A percentile compares a stretch with the other conserved stretches of the same genome.
Conservation (phyloP, 345 rosid genomes). For the Lenwebbia sp. region DNA sequence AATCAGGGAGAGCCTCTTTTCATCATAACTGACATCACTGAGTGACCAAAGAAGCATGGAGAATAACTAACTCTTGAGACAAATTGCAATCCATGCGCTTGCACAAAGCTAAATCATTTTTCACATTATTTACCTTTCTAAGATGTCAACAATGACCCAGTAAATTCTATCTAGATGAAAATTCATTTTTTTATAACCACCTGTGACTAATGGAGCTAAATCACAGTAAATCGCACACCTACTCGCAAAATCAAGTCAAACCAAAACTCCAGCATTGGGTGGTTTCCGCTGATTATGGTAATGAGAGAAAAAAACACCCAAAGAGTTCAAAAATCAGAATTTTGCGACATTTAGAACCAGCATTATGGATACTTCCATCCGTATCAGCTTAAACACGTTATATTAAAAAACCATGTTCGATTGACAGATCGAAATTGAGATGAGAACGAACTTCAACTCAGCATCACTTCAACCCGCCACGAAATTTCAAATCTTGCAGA, state of each 20-base stretch:
- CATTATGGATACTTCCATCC: neutral
- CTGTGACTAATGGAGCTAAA: neutral
- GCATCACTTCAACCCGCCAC: neutral
- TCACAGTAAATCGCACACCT: neutral
- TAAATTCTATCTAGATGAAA: neutral
- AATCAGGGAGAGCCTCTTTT: slow-evolving; percentile 68
- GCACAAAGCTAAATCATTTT: neutral
- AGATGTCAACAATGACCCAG: neutral
- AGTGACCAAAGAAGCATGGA: neutral
- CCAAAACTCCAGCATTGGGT: neutral
- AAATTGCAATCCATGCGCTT: neutral
- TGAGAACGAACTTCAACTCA: neutral
- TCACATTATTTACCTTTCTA: neutral
- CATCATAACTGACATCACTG: slow-evolving; percentile 68
- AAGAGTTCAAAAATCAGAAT: neutral
- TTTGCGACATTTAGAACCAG: neutral
- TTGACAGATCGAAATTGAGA: neutral
- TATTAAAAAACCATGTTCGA: neutral
- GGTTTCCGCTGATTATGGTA: neutral
- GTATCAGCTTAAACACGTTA: neutral
- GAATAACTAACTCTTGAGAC: neutral
- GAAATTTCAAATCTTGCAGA: neutral
- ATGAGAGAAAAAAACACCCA: neutral
- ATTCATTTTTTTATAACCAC: neutral
- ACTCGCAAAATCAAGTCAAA: neutral